Conservation (phyloP, 2,329 filamentous ascomycete genomes). For the Diaporthe citriasiana region DNA sequence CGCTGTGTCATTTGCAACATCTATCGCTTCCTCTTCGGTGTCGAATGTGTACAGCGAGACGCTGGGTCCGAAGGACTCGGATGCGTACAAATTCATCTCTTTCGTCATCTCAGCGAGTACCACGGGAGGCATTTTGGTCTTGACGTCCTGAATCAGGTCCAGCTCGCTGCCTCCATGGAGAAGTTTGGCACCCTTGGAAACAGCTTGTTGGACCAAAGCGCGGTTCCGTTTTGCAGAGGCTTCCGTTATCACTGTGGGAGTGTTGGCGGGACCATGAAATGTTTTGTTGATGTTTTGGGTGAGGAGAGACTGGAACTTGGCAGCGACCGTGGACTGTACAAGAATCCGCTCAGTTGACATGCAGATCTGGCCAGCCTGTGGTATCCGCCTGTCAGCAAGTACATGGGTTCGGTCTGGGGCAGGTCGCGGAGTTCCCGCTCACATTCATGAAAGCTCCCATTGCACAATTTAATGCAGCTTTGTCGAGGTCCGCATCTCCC, state of each 20-base stretch:
- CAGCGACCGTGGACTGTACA: slow-evolving; percentile 42
- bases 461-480: slow-evolving; percentile 52
- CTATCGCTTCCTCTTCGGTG: slow-evolving; percentile 68
- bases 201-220: not conserved
- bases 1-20: slow-evolving; percentile 74
- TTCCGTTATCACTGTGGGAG: not conserved
- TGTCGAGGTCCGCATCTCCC: slow-evolving; percentile 59
- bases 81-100: slow-evolving; percentile 72
- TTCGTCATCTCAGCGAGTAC: slow-evolving; percentile 66
- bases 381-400: too few relatives aligned
- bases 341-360: slow-evolving; percentile 53
- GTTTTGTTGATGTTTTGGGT: not conserved
- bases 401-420: too few relatives aligned
- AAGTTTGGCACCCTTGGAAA: not conserved
- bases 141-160: slow-evolving; percentile 43
- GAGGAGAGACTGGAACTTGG: slow-evolving; percentile 28
- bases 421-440: not conserved
- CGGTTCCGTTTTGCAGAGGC: not conserved
- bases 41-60: slow-evolving; percentile 69
- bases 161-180: not conserved
- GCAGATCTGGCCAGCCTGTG: slow-evolving; percentile 54
- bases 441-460: slow-evolving; percentile 13
- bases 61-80: slow-evolving; percentile 74
- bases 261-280: not conserved
- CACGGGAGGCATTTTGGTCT: slow-evolving; percentile 62